Evolutionary conservation across 2,329 filamentous ascomycete species (phyloP).

Genomic region (Diatrype stigma): DNA sequence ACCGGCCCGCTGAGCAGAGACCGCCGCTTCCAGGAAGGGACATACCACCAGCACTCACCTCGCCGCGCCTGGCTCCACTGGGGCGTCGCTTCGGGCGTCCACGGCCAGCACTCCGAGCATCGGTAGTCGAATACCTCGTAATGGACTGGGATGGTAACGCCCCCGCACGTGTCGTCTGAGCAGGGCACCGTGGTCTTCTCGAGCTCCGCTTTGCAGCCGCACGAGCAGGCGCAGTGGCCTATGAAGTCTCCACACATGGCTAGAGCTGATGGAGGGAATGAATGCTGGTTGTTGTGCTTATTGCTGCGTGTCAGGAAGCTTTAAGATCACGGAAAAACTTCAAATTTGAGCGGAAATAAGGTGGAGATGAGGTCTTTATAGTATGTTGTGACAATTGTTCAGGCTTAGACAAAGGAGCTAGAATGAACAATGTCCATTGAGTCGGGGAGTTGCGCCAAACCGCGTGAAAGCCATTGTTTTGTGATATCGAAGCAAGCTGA

Average conservation of each 20-base stretch:
- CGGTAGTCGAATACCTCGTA: background rate
- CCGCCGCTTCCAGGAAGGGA: background rate
- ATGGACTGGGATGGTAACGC: background rate
- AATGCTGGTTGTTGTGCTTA: background rate
- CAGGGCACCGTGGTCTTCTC: background rate
- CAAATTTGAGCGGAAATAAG: too few relatives aligned
- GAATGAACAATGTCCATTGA: too few relatives aligned
- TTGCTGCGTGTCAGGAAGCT: too few relatives aligned
- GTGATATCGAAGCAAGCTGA: too few relatives aligned
- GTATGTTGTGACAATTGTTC: too few relatives aligned
- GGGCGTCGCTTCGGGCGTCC: background rate
- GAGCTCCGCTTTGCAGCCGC: background rate
- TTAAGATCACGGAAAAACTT: too few relatives aligned
- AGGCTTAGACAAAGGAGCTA: too few relatives aligned
- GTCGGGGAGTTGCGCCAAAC: too few relatives aligned
- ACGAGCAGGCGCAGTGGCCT: background rate
- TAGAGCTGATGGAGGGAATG: background rate
- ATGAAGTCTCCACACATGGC: background rate
- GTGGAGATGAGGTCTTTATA: too few relatives aligned
- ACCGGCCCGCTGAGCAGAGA: background rate
- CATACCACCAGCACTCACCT: background rate
- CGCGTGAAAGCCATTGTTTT: too few relatives aligned
- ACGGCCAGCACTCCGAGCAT: background rate
- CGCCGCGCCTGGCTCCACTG: background rate
- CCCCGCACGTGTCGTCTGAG: background rate